phyloP scores from a whole-genome alignment of 176 grass and related monocot species.

The Oryza meridionalis region DNA sequence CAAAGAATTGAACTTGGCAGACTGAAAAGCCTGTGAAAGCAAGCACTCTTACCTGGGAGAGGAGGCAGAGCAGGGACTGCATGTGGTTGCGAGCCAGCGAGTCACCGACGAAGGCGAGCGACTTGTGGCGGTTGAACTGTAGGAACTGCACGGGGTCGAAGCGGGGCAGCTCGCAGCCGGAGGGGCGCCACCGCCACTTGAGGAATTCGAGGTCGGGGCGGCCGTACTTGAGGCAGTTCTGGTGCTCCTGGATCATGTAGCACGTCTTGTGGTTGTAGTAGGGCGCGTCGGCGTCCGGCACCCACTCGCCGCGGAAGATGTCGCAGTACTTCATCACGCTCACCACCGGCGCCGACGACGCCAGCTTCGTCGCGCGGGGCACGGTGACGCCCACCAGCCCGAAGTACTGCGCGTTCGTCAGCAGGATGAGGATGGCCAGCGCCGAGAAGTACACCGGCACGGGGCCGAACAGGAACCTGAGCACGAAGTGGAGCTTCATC shows the following conservation, averaged over 20 bases:
- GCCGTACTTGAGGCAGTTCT: constrained; percentile 82
- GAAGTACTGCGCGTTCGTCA: constrained; percentile 66
- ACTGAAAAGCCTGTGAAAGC: background rate
- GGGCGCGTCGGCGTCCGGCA: constrained; percentile 54
- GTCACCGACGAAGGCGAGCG: constrained; percentile 63
- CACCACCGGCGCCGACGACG: constrained; percentile 48
- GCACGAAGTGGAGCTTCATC: constrained; percentile 51
- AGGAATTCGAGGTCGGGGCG: constrained; percentile 58
- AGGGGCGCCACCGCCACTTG: constrained; percentile 64
- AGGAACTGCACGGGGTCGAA: constrained; percentile 74
- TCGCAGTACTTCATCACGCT: constrained; percentile 73
- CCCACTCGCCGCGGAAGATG: constrained; percentile 78
- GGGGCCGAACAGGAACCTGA: constrained; percentile 50
- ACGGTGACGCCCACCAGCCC: constrained; percentile 55
- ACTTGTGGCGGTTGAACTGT: constrained; percentile 51
- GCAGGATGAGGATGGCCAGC: constrained; percentile 64
- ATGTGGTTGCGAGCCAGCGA: constrained; percentile 63
- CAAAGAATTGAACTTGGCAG: background rate
- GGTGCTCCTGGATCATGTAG: constrained; percentile 69
- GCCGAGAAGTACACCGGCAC: constrained; percentile 71
- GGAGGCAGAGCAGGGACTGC: constrained; percentile 65
- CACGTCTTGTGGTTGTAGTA: constrained; percentile 77
- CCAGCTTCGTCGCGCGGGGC: constrained; percentile 48
- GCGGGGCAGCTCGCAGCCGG: constrained; percentile 63
- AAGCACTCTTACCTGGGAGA: constrained; percentile 41